Base-by-base conservation (phyloP, 2,329 filamentous ascomycete species). In the Talaromyces sp. region DNA sequence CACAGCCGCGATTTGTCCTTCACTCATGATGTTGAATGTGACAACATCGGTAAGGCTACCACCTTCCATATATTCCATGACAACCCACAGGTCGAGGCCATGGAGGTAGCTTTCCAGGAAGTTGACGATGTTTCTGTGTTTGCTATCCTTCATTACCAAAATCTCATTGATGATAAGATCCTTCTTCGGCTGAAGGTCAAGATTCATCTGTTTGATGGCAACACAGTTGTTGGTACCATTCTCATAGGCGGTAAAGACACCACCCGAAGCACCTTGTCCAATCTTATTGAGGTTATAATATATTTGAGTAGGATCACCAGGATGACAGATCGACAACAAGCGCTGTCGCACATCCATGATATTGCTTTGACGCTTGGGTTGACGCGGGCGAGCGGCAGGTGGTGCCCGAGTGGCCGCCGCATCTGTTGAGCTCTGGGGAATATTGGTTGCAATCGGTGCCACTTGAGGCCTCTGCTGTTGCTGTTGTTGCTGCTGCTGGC, bases 61-160 rank as follows among this genome's bases (percentile, higher is more conserved):
- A 54, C 94, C 94, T 74, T 99, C 93, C 94, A 99, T 99, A 68
- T 93, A 99, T 76, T 99, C 94, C 94, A 99, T 99, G 30, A 97
- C 91, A 1, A 99, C 94, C 94, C 94, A 99, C 27, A 99, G 79
- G 72, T 97, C 94, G 39, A 93, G 90, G 11, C 85, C 84, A 52
- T 92, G 88, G 10, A 99, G 80, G 72, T 92, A 97, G 71, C 92
- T 97, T 78, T 97, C 94, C 77, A 97, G 93, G 74, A 97, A 99
- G 74, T 99, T 99, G 75, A 99, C 94, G 75, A 99, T 96, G 71
- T 97, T 97, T 66, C 91, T 93, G 71, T 99, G 94, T 53, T 90
- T 94, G 80, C 92, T 97, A 67, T 97, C 94, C 77, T 95, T 96
- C 94, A 99, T 99, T 53, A 99, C 94, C 53, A 99, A 77, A 62